Percentiles rank a stretch among this genome's conserved stretches.
These are phyloP conservation scores for Lagenaria siceraria DNA, from an alignment of 306 rosid species.

Conservation along the genomic window DNA sequence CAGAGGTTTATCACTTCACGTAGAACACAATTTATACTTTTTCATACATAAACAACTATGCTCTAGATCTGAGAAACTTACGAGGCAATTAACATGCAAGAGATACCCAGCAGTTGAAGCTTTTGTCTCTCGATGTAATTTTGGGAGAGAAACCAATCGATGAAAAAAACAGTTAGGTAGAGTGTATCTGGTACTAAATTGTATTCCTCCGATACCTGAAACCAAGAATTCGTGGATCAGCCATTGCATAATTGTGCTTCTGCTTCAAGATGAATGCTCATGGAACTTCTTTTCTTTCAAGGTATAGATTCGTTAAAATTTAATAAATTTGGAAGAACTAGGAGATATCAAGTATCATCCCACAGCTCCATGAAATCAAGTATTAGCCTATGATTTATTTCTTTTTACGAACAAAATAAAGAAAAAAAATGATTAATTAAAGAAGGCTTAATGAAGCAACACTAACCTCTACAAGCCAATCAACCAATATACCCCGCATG, in stretches of 20 bases:
- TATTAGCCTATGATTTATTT: neutral
- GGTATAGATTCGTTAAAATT: neutral
- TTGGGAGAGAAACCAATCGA: conserved; percentile 77
- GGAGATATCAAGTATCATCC: neutral
- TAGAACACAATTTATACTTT: neutral
- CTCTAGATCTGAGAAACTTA: conserved; percentile 31
- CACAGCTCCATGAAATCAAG: neutral
- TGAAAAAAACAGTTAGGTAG: conserved; percentile 67
- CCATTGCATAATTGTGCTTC: neutral
- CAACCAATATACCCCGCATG: conserved; percentile 84
- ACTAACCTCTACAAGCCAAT: conserved; percentile 97
- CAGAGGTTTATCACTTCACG: neutral
- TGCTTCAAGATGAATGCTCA: neutral
- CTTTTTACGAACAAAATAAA: neutral
- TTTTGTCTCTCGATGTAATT: conserved; percentile 51
- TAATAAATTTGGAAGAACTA: neutral
- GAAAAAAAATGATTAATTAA: neutral
- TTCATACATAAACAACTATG: conserved; percentile 11
- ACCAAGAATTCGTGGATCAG: conserved; percentile 6
- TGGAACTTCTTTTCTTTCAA: neutral
- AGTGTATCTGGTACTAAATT: conserved; percentile 66
- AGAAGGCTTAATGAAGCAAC: conserved; percentile 4
- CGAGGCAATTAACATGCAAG: conserved; percentile 95
- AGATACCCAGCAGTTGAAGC: conserved; percentile 89
- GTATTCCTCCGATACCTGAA: conserved; percentile 89